These are phyloP conservation scores for Pelargonium cotyledonis DNA, from an alignment of 441 rosid species.

Conservation along the genomic window DNA sequence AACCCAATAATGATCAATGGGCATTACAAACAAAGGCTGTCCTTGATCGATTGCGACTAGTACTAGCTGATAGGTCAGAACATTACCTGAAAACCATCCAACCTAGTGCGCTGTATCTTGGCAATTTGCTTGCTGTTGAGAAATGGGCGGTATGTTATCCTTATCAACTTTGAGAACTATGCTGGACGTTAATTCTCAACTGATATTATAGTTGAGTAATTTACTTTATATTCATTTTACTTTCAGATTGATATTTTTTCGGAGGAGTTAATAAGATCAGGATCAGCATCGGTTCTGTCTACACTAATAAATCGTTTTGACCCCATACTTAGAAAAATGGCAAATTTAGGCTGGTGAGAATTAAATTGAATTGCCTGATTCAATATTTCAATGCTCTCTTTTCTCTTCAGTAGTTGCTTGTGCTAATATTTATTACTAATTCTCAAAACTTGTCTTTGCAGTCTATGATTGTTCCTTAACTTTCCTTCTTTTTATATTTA, in stretches of 20 bases:
- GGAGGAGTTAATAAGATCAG: slow-evolving; percentile 64
- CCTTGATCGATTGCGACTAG: slow-evolving; percentile 59
- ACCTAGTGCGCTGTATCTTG: slow-evolving; percentile 65
- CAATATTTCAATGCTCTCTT: neutral
- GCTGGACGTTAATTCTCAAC: slow-evolving; percentile 7
- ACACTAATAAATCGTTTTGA: slow-evolving; percentile 50
- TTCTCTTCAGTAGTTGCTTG: neutral
- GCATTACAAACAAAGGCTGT: slow-evolving; percentile 72
- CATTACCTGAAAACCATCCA: slow-evolving; percentile 48
- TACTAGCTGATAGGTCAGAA: slow-evolving; percentile 58
- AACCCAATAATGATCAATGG: slow-evolving; percentile 55
- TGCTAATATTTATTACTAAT: neutral
- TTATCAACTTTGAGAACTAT: slow-evolving; percentile 12
- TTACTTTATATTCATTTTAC: slow-evolving; percentile 14
- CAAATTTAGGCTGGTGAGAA: slow-evolving; percentile 68
- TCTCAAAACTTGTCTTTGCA: neutral
- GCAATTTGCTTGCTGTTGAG: slow-evolving; percentile 53
- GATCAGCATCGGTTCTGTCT: slow-evolving; percentile 57
- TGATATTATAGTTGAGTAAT: slow-evolving; percentile 1
- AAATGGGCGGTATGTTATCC: slow-evolving; percentile 45
- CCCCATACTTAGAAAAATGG: slow-evolving; percentile 54
- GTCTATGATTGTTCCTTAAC: slow-evolving; percentile 1
- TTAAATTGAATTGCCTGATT: neutral
- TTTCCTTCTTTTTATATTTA: neutral
- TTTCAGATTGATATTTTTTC: slow-evolving; percentile 57